These are phyloP conservation scores for Elsinoe perseae DNA, from an alignment of 2,329 filamentous ascomycete species.

Conservation along the genomic window DNA sequence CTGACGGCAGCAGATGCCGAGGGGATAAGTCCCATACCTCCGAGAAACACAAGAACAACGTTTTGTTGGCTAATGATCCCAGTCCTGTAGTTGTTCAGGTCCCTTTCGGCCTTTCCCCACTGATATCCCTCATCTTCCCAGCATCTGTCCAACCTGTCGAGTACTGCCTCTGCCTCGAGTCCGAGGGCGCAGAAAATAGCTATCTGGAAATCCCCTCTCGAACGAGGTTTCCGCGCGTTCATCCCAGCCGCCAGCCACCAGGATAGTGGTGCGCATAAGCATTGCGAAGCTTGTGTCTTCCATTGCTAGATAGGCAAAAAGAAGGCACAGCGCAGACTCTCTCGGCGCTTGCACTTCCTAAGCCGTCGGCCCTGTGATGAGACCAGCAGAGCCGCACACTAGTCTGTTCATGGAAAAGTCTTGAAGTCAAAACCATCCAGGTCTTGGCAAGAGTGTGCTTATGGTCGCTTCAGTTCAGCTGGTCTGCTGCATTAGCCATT, in stretches of 20 bases:
- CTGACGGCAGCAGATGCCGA: slow-evolving; percentile 18
- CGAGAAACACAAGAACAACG: slow-evolving; percentile 21
- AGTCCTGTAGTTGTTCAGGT: slow-evolving; percentile 22
- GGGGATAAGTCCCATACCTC: slow-evolving; percentile 17
- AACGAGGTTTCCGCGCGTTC: neutral
- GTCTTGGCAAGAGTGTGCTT: no score
- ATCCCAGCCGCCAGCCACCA: neutral
- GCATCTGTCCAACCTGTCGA: slow-evolving; percentile 17
- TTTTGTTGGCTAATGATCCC: slow-evolving; percentile 20
- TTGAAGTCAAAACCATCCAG: no score
- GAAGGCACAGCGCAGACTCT: no score
- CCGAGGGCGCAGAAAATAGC: slow-evolving; percentile 23
- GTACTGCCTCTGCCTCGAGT: slow-evolving; percentile 20
- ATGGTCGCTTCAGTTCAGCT: no score
- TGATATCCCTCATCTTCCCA: slow-evolving; percentile 3
- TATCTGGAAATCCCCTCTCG: slow-evolving; percentile 18
- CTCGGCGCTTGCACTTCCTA: no score
- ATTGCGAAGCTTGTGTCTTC: neutral
- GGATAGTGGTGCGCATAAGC: neutral
- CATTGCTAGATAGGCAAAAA: no score
- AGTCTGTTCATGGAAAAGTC: no score
- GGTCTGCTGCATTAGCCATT: no score
- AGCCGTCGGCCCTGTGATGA: no score
- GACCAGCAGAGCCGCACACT: no score
- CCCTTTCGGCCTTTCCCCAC: slow-evolving; percentile 8